A percentile compares a stretch with the other conserved stretches of the same genome.
These are phyloP conservation scores for Metschnikowia continentalis DNA, from an alignment of 805 yeast genomes.

Conservation along the genomic window DNA sequence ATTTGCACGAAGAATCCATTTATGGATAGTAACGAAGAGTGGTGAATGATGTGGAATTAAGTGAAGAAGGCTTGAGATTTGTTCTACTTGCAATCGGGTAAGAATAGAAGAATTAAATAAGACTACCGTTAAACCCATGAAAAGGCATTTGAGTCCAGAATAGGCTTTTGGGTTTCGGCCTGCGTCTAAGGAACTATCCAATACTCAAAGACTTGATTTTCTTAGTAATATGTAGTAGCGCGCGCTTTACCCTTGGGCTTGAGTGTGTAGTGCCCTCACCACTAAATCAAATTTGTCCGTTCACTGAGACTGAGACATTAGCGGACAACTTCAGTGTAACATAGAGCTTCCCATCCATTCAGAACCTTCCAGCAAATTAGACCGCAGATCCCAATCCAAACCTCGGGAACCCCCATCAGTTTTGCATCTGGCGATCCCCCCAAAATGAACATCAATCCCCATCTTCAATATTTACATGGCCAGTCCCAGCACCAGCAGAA, in stretches of 20 bases:
- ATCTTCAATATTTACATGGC: constrained; percentile 37
- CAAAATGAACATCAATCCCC: constrained; percentile 40
- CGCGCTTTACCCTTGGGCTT: background rate
- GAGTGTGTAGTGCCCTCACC: constrained; percentile 9
- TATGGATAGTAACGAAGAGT: too few species aligned
- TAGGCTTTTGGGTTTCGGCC: background rate
- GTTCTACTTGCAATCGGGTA: too few species aligned
- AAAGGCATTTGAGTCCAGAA: too few species aligned
- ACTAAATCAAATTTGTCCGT: constrained; percentile 4
- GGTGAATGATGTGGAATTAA: too few species aligned
- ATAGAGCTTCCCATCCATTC: background rate
- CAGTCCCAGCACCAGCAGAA: constrained; percentile 4
- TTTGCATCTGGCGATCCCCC: background rate
- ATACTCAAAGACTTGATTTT: background rate
- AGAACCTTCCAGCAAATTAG: background rate
- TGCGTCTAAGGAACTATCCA: background rate
- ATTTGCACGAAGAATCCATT: too few species aligned
- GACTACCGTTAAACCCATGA: too few species aligned
- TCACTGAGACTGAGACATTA: background rate
- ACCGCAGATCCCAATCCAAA: background rate
- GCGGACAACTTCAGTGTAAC: background rate
- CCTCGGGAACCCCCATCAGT: background rate
- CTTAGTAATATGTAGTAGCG: background rate
- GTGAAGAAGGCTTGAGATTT: too few species aligned
- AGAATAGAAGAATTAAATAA: too few species aligned